These are phyloP conservation scores for Lasiosphaeria hispida DNA, from an alignment of 495 filamentous ascomycete species.

Conservation along the genomic window DNA sequence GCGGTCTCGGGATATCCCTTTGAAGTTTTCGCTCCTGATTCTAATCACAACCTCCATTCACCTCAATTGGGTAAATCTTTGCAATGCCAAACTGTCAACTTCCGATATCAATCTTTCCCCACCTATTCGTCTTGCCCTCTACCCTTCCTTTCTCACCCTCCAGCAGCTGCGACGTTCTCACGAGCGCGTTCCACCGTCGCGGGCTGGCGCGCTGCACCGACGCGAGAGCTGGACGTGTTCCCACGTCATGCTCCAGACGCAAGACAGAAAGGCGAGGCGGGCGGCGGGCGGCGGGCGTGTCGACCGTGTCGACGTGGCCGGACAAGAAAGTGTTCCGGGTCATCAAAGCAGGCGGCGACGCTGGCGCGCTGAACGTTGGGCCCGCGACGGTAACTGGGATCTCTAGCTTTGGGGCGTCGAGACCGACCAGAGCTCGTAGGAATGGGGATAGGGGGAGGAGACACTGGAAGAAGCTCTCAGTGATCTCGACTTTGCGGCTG, in stretches of 20 bases:
- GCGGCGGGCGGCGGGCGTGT: slow-evolving; percentile 1
- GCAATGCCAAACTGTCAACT: too few relatives aligned
- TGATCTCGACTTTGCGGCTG: slow-evolving; percentile 58
- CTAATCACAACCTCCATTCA: too few relatives aligned
- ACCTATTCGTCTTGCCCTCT: too few relatives aligned
- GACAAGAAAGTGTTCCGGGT: slow-evolving; percentile 6
- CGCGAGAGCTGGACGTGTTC: too few relatives aligned
- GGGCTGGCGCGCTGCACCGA: slow-evolving; percentile 2
- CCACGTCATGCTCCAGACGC: slow-evolving; percentile 8
- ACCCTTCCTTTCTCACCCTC: too few relatives aligned
- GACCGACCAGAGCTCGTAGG: slow-evolving; percentile 28
- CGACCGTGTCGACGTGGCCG: slow-evolving; percentile 8
- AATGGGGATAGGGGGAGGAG: slow-evolving; percentile 40
- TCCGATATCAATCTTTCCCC: too few relatives aligned
- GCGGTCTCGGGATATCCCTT: too few relatives aligned
- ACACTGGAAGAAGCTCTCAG: slow-evolving; percentile 53
- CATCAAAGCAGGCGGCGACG: slow-evolving; percentile 4
- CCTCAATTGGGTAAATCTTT: too few relatives aligned
- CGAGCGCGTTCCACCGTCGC: slow-evolving; percentile 8
- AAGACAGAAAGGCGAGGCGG: slow-evolving; percentile 3
- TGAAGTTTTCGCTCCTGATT: too few relatives aligned
- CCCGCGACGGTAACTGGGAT: background rate
- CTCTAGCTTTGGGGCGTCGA: background rate
- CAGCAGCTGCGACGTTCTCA: slow-evolving; percentile 1
- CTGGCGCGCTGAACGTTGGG: background rate